phyloP scores from a whole-genome alignment of 179 eudicot species.

The Spinacia oleracea region DNA sequence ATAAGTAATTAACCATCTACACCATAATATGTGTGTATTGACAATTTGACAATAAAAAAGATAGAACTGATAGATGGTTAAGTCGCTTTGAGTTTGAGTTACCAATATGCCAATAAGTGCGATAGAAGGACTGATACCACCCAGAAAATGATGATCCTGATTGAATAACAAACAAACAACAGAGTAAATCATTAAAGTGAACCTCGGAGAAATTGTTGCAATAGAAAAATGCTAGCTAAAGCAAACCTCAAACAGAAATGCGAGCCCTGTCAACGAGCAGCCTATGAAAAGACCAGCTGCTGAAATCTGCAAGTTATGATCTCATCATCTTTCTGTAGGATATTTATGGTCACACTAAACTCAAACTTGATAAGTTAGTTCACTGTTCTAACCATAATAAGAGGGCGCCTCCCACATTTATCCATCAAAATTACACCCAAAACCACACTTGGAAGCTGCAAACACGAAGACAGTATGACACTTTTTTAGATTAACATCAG shows the following conservation, averaged over 20 bases:
- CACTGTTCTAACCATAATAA: conserved; percentile 35
- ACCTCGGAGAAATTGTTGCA: background rate
- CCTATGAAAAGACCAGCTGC: conserved; percentile 39
- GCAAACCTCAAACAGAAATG: conserved; percentile 34
- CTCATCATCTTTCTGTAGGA: background rate
- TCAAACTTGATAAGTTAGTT: background rate
- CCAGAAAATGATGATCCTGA: conserved; percentile 34
- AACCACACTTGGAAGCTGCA: conserved; percentile 32
- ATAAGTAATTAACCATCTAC: background rate
- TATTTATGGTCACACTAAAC: background rate
- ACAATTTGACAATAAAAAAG: no score
- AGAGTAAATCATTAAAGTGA: background rate
- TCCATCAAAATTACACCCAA: conserved; percentile 26
- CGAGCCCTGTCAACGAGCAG: conserved; percentile 30
- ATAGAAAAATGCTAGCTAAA: background rate
- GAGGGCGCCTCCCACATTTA: conserved; percentile 38
- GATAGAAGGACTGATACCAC: conserved; percentile 33
- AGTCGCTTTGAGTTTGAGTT: background rate
- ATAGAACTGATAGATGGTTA: no score
- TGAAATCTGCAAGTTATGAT: conserved; percentile 31
- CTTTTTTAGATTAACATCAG: background rate
- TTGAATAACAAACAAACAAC: background rate
- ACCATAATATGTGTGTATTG: no score
- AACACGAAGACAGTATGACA: background rate
- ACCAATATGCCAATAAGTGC: conserved; percentile 39